phyloP scores from a whole-genome alignment of 192 early-diverging fungal species.

The Thamnidium elegans region DNA sequence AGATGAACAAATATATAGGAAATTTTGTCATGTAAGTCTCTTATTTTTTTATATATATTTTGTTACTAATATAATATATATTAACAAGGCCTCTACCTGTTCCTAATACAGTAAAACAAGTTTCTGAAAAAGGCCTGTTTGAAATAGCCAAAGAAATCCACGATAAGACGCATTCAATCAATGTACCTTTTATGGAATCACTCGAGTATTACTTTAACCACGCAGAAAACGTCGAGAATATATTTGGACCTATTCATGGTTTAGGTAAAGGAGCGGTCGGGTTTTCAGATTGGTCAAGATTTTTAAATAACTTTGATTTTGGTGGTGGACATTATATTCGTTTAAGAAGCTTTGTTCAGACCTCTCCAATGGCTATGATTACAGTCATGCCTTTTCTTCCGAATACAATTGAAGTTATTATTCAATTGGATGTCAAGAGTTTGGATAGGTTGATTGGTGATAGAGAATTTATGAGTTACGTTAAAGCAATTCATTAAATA shows the following conservation, averaged over 20 bases:
- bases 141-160: not conserved
- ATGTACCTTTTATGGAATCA: not conserved
- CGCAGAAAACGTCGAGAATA: not conserved
- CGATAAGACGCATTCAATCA: not conserved
- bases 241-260: not conserved
- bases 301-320: not conserved
- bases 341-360: not conserved
- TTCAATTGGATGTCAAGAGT: not conserved
- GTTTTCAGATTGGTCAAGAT: not conserved
- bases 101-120: not conserved
- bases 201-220: not conserved
- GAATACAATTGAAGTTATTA: not conserved
- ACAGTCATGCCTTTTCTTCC: not conserved
- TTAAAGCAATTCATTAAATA: not conserved
- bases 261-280: not conserved
- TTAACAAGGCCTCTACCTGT: not conserved
- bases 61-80: too few species aligned
- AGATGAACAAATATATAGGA: not conserved
- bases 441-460: not conserved
- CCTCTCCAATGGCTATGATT: not conserved
- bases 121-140: not conserved
- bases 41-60: not conserved
- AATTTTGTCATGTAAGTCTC: not conserved
- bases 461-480: not conserved
- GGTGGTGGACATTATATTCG: not conserved